phyloP scores from a whole-genome alignment of 257 asterid species.

The Thymus quinquecostatus region DNA sequence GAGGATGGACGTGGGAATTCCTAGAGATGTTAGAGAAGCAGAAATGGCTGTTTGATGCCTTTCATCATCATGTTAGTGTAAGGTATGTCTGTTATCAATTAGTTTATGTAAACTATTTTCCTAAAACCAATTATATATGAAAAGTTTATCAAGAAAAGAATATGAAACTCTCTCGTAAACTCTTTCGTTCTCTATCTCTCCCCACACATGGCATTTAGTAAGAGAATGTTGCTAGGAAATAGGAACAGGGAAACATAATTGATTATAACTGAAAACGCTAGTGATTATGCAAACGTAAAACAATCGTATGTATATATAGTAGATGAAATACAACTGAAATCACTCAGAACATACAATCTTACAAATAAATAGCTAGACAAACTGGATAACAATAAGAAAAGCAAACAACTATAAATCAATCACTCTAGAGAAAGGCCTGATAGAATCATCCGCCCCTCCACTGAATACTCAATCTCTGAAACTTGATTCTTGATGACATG shows the following conservation, averaged over 20 bases:
- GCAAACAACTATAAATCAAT: constrained; percentile 13
- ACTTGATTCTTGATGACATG: constrained; percentile 16
- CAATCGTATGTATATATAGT: constrained; percentile 19
- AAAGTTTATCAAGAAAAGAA: constrained; percentile 16
- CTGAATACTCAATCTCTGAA: constrained; percentile 3
- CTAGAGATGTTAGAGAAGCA: constrained; percentile 69
- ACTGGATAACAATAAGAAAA: constrained; percentile 24
- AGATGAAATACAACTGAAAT: constrained; percentile 7
- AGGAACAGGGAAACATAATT: neutral
- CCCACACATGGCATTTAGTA: neutral
- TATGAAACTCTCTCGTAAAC: neutral
- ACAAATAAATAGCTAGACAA: constrained; percentile 19
- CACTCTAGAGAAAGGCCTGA: constrained; percentile 23
- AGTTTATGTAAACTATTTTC: neutral
- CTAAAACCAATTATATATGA: neutral
- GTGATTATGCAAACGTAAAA: constrained; percentile 12
- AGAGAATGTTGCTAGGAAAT: neutral
- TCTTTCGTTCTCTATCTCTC: neutral
- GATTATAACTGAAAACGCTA: constrained; percentile 15
- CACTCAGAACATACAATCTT: constrained; percentile 15
- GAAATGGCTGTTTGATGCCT: constrained; percentile 83
- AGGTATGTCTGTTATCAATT: constrained; percentile 8
- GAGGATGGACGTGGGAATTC: constrained; percentile 95
- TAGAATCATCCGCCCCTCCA: neutral
- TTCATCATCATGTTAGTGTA: constrained; percentile 12